Evolutionary conservation across 1,284 basidiomycete species (phyloP), one percentile per base, ranked within the genome.

Genomic region (Agroathelia rolfsii): DNA sequence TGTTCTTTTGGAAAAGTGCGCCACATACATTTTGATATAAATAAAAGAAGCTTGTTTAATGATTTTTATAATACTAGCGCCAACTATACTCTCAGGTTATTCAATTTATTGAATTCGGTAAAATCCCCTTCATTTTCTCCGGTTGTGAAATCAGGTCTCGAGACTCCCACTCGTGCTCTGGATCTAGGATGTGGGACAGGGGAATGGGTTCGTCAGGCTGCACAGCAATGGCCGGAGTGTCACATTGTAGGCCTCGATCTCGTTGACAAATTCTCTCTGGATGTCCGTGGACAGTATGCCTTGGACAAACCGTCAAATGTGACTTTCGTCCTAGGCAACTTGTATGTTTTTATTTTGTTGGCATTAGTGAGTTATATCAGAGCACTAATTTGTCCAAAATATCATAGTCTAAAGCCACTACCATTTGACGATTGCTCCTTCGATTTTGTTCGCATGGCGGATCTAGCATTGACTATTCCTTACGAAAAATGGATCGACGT

Each of bases 111-210:
- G n/a, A n/a, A n/a, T n/a, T n/a, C n/a, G n/a, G n/a, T n/a, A n/a
- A n/a, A n/a, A n/a, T n/a, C n/a, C n/a, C n/a, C n/a, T n/a, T n/a
- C n/a, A n/a, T n/a, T n/a, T n/a, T n/a, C n/a, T n/a, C n/a, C n/a
- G n/a, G n/a, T n/a, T n/a, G n/a, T n/a, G n/a, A n/a, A n/a, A n/a
- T n/a, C n/a, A n/a, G n/a, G n/a, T n/a, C n/a, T n/a, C n/a, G n/a
- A n/a, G n/a, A n/a, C n/a, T n/a, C n/a, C n/a, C n/a, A n/a, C n/a
- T n/a, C n/a, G 56, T n/a, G 70, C 77, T 17, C 63, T 85, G 7
- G 81, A 84, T 45, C 55, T 85, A 11, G 81, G 81, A 5, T 83
- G 79, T 52, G 81, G 81, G 4, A 47, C 65, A 33, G 80, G 80
- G 1, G 46, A 64, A 25, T 85, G 81, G 81, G 59, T 72, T 2